phyloP scores from a whole-genome alignment of 2,329 filamentous ascomycete genomes.

The Lecanosticta acicola region DNA sequence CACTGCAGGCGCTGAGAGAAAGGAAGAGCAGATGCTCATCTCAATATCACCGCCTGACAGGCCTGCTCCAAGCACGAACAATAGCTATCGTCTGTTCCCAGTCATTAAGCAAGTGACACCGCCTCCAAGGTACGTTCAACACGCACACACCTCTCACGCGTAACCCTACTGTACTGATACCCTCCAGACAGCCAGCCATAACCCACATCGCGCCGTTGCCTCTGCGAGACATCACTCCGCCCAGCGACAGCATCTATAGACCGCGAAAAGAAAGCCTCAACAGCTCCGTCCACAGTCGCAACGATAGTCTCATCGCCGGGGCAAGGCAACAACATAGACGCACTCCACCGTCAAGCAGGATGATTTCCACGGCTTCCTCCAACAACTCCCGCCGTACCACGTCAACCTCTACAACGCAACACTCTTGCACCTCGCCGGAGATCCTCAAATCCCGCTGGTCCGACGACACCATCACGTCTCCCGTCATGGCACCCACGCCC shows the following conservation, averaged over 20 bases:
- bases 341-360: constrained; percentile 20
- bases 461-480: constrained; percentile 27
- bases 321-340: neutral
- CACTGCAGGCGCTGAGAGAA: constrained; percentile 12
- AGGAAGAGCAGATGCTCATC: constrained; percentile 9
- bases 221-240: constrained; percentile 6
- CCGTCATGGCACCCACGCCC: constrained; percentile 15
- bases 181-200: neutral
- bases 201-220: constrained; percentile 3
- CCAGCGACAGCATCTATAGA: constrained; percentile 20
- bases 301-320: constrained; percentile 21
- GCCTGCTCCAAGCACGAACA: constrained; percentile 4
- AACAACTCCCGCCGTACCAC: constrained; percentile 6
- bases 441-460: constrained; percentile 23
- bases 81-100: constrained; percentile 28
- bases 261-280: constrained; percentile 25
- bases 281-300: constrained; percentile 23
- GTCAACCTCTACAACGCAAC: constrained; percentile 3
- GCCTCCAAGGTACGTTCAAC: constrained; percentile 7
- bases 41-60: constrained; percentile 15
- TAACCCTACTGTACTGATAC: neutral
- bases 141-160: neutral
- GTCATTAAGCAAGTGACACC: constrained; percentile 20
- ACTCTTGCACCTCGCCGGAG: neutral
- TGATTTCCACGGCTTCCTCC: constrained; percentile 18